Percentiles rank a stretch among this genome's conserved stretches.
These are phyloP conservation scores for Xerocomus minutiporus DNA, from an alignment of 1,284 basidiomycete genomes.

Conservation along the genomic window DNA sequence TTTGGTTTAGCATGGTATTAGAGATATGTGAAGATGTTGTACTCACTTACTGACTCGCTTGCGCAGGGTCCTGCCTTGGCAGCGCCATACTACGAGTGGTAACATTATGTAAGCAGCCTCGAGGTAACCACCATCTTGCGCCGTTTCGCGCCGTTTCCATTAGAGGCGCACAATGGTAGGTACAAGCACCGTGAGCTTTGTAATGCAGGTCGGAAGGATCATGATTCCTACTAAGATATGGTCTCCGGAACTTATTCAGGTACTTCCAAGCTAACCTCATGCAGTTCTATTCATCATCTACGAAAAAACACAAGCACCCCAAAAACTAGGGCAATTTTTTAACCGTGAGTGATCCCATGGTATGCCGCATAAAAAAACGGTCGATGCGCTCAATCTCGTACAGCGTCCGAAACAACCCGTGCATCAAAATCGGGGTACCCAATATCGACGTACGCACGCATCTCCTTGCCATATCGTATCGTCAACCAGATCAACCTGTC, in stretches of 20 bases:
- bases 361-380: not conserved
- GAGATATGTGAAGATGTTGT: not conserved
- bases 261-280: too few relatives aligned
- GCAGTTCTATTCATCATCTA: not conserved
- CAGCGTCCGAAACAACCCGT: not conserved
- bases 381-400: not conserved
- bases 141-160: too few relatives aligned
- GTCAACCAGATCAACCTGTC: conserved; percentile 40
- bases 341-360: not conserved
- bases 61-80: not conserved
- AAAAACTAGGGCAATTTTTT: not conserved
- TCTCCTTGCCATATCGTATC: conserved; percentile 42
- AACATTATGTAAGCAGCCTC: not conserved
- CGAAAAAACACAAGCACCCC: not conserved
- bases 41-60: not conserved
- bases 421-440: conserved; percentile 34
- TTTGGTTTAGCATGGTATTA: conserved; percentile 10
- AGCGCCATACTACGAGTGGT: not conserved
- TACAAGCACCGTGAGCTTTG: too few relatives aligned
- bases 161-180: too few relatives aligned
- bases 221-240: too few relatives aligned
- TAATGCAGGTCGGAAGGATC: too few relatives aligned
- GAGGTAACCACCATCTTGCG: not conserved
- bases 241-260: too few relatives aligned
- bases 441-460: conserved; percentile 46